phyloP scores from a whole-genome alignment of 257 asterid species.

The Solanum raphanifolium region DNA sequence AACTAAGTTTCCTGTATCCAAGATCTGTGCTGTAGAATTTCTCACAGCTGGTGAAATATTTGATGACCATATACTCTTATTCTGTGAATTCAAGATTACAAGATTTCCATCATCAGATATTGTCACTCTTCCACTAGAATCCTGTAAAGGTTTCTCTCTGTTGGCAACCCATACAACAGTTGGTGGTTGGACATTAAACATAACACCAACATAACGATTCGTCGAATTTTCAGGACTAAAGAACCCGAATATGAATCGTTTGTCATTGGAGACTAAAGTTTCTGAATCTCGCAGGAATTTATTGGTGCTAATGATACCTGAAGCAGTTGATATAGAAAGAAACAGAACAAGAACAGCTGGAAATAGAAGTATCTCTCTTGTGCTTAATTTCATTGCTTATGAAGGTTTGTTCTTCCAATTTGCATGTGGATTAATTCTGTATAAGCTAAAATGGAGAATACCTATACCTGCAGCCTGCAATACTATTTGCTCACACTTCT shows the following conservation, averaged over 20 bases:
- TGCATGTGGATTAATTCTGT: not conserved
- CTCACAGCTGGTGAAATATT: slow-evolving; percentile 7
- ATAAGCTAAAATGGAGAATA: not conserved
- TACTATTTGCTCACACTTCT: not conserved
- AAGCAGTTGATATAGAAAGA: not conserved
- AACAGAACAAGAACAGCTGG: not conserved
- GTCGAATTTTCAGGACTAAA: slow-evolving; percentile 21
- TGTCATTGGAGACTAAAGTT: slow-evolving; percentile 19
- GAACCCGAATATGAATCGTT: slow-evolving; percentile 25
- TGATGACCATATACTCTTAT: slow-evolving; percentile 27
- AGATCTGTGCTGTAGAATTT: slow-evolving; percentile 23
- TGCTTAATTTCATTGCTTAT: not conserved
- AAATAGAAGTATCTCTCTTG: not conserved
- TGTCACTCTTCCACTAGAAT: slow-evolving; percentile 19
- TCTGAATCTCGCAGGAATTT: slow-evolving; percentile 13
- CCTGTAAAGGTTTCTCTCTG: slow-evolving; percentile 22
- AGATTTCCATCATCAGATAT: slow-evolving; percentile 34
- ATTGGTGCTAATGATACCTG: slow-evolving; percentile 12
- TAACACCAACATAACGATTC: slow-evolving; percentile 31
- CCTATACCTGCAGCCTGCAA: not conserved
- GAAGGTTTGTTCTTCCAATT: not conserved
- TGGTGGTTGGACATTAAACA: slow-evolving; percentile 12
- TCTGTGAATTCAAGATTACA: slow-evolving; percentile 10
- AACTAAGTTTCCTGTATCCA: slow-evolving; percentile 31
- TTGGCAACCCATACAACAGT: slow-evolving; percentile 41